Conservation (phyloP, 1,284 basidiomycete genomes). For the Ustilago tritici region DNA sequence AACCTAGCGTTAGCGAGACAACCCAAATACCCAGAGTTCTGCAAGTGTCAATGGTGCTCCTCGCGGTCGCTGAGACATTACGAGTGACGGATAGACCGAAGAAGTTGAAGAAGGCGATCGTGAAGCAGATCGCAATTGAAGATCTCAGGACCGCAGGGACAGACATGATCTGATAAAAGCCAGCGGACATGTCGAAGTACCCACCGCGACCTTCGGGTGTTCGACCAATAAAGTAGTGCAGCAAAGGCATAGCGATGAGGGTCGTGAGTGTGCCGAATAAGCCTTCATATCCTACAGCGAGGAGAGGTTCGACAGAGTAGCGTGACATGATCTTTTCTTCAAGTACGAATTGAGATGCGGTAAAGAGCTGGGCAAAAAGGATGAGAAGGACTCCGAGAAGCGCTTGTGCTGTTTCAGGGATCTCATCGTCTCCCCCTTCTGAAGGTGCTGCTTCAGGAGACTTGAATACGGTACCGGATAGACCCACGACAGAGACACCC, state of each 20-base stretch:
- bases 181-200: slow-evolving; percentile 91
- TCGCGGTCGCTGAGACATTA: slow-evolving; percentile 69
- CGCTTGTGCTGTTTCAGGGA: slow-evolving; percentile 58
- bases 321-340: slow-evolving; percentile 84
- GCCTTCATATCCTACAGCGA: slow-evolving; percentile 94
- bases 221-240: slow-evolving; percentile 74
- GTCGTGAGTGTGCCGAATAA: slow-evolving; percentile 87
- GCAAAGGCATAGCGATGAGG: slow-evolving; percentile 79
- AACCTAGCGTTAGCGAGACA: slow-evolving; percentile 74
- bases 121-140: slow-evolving; percentile 74
- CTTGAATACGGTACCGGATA: slow-evolving; percentile 75
- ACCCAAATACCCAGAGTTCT: slow-evolving; percentile 86
- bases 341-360: slow-evolving; percentile 91
- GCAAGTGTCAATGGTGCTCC: slow-evolving; percentile 88
- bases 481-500: slow-evolving; percentile 91
- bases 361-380: slow-evolving; percentile 95
- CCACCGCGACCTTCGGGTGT: slow-evolving; percentile 75
- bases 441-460: slow-evolving; percentile 26
- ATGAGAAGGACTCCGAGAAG: slow-evolving; percentile 83
- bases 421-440: slow-evolving; percentile 50
- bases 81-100: slow-evolving; percentile 91
- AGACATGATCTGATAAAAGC: slow-evolving; percentile 87
- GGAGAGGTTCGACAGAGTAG: slow-evolving; percentile 87
- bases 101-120: slow-evolving; percentile 94
- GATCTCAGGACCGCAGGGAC: slow-evolving; percentile 83